phyloP scores from a whole-genome alignment of 495 filamentous ascomycete genomes.

The Neurospora intermedia region DNA sequence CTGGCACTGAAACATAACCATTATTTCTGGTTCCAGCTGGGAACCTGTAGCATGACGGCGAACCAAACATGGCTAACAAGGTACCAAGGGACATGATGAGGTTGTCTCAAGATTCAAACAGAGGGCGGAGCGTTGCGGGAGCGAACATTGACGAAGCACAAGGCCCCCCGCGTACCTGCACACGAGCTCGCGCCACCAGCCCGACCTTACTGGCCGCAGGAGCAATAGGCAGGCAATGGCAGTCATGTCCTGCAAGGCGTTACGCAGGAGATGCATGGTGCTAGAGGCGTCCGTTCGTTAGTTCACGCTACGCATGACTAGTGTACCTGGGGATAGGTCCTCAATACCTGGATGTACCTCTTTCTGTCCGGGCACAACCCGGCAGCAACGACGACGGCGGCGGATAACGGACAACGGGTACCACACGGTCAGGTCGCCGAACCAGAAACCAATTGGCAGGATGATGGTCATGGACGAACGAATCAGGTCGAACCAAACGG shows the following conservation, averaged over 20 bases:
- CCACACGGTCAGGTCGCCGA: background rate
- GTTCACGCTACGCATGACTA: background rate
- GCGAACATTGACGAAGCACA: constrained; percentile 6
- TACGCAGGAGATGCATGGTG: background rate
- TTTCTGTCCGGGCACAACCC: background rate
- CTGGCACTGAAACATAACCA: constrained; percentile 17
- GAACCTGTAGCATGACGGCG: background rate
- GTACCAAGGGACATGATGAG: constrained; percentile 6
- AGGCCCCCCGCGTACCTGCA: background rate
- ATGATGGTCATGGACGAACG: background rate
- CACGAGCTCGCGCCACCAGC: background rate
- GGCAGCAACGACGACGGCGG: background rate
- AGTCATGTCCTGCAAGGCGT: background rate
- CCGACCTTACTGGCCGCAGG: background rate
- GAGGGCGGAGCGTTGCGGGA: background rate
- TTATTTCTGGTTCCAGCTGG: constrained; percentile 12
- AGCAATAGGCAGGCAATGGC: background rate
- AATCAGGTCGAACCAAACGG: background rate
- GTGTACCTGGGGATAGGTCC: background rate
- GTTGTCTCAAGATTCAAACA: constrained; percentile 22
- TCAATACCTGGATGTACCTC: background rate
- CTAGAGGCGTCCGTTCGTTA: background rate
- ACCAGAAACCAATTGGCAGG: background rate
- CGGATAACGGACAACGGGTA: background rate
- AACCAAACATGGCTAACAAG: constrained; percentile 5